phyloP scores from a whole-genome alignment of 257 asterid species.

The Capsicum rhomboideum region DNA sequence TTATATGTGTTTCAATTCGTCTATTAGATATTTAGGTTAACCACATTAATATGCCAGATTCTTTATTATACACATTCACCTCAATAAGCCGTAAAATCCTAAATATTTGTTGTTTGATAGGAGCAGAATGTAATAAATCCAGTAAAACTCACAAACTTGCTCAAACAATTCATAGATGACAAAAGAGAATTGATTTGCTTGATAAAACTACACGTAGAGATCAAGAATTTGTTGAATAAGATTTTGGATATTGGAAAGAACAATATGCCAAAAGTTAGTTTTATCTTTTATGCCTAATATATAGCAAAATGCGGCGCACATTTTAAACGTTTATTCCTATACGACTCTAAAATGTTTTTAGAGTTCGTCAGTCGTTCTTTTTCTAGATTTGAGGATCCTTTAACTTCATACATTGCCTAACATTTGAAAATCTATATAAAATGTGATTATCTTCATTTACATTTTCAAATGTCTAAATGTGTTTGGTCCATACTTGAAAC shows the following conservation, averaged over 20 bases:
- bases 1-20: too few relatives aligned
- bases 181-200: background rate
- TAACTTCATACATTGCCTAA: background rate
- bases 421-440: background rate
- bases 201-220: background rate
- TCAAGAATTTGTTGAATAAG: background rate
- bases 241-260: too few relatives aligned
- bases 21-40: too few relatives aligned
- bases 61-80: too few relatives aligned
- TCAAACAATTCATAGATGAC: background rate
- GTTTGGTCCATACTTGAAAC: background rate
- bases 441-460: background rate
- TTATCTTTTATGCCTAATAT: background rate
- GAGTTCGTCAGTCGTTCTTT: too few relatives aligned
- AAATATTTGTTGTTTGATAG: too few relatives aligned
- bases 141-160: background rate
- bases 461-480: background rate
- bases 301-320: background rate
- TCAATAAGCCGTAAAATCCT: too few relatives aligned
- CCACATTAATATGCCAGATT: too few relatives aligned
- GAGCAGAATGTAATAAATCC: too few relatives aligned
- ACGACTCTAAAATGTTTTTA: background rate
- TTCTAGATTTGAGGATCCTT: background rate
- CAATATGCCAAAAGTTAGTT: background rate
- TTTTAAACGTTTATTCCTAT: background rate